These are phyloP conservation scores for Coemansia pectinata DNA, from an alignment of 192 early-diverging fungal species.

Conservation along the genomic window DNA sequence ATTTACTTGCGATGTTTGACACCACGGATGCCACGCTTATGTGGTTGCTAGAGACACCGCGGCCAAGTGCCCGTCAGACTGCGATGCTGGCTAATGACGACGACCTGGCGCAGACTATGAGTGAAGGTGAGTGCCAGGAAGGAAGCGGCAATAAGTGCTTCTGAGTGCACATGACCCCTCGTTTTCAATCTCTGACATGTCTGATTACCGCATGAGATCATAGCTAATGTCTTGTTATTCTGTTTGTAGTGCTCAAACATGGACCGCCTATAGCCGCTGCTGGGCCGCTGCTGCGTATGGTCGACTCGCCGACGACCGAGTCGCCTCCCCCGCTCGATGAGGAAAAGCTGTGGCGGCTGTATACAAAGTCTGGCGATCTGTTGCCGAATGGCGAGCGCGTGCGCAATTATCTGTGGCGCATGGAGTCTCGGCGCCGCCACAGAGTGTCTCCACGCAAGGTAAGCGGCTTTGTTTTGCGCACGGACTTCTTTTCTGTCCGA, in stretches of 20 bases:
- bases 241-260: slow-evolving; percentile 15
- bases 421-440: slow-evolving; percentile 12
- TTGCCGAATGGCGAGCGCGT: slow-evolving; percentile 40
- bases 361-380: slow-evolving; percentile 27
- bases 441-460: not conserved
- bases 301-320: not conserved
- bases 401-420: slow-evolving; percentile 54
- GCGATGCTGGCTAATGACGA: not conserved
- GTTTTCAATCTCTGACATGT: not conserved
- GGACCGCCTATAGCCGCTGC: slow-evolving; percentile 21
- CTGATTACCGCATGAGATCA: not conserved
- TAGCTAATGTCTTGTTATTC: not conserved
- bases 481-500: not conserved
- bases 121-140: slow-evolving; percentile 17
- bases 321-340: slow-evolving; percentile 3
- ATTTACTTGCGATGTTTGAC: not conserved
- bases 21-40: not conserved
- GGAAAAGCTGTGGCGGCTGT: slow-evolving; percentile 33
- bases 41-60: not conserved
- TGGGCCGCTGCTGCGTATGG: not conserved
- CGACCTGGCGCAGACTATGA: slow-evolving; percentile 25
- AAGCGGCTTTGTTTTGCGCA: slow-evolving; percentile 1
- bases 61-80: not conserved
- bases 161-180: slow-evolving; percentile 1
- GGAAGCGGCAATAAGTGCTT: not conserved